Percentiles rank a stretch among this genome's conserved stretches.
Evolutionary conservation across 1,284 basidiomycete genomes (phyloP).

Genomic region (Cryptococcus wingfieldii): DNA sequence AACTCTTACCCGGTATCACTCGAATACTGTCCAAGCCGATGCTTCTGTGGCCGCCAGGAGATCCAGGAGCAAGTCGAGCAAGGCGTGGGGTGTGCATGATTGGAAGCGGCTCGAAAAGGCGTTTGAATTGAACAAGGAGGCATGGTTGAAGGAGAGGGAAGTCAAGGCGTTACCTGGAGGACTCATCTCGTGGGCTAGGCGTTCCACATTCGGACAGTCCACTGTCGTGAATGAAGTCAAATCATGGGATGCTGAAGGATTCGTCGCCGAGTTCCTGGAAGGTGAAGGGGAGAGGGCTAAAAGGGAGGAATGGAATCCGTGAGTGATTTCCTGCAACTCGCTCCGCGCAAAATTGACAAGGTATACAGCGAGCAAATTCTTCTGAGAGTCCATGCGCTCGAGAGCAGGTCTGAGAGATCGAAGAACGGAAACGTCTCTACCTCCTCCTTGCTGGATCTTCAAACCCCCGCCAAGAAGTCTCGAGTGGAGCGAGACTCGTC

Average conservation of each 20-base stretch:
- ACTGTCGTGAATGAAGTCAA: constrained; percentile 49
- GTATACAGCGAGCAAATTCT: constrained; percentile 19
- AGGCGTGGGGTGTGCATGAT: constrained; percentile 32
- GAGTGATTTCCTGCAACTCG: constrained; percentile 6
- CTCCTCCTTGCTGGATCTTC: background rate
- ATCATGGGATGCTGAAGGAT: constrained; percentile 68
- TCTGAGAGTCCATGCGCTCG: constrained; percentile 31
- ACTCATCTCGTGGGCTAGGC: constrained; percentile 24
- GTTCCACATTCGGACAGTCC: constrained; percentile 9
- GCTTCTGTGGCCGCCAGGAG: background rate
- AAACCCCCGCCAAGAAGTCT: constrained; percentile 7
- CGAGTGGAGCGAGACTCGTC: background rate
- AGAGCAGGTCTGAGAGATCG: constrained; percentile 17
- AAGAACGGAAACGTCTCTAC: background rate
- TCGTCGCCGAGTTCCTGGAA: constrained; percentile 68
- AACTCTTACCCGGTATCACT: background rate
- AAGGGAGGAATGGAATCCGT: constrained; percentile 28
- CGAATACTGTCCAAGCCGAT: background rate
- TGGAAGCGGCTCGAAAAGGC: constrained; percentile 40
- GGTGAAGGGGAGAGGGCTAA: constrained; percentile 59
- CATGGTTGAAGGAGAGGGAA: constrained; percentile 29
- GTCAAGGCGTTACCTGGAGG: constrained; percentile 20
- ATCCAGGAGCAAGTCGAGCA: background rate
- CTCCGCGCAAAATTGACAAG: background rate
- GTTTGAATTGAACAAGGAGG: constrained; percentile 25